phyloP scores from a whole-genome alignment of 495 filamentous ascomycete genomes.

The Neurospora sp. region DNA sequence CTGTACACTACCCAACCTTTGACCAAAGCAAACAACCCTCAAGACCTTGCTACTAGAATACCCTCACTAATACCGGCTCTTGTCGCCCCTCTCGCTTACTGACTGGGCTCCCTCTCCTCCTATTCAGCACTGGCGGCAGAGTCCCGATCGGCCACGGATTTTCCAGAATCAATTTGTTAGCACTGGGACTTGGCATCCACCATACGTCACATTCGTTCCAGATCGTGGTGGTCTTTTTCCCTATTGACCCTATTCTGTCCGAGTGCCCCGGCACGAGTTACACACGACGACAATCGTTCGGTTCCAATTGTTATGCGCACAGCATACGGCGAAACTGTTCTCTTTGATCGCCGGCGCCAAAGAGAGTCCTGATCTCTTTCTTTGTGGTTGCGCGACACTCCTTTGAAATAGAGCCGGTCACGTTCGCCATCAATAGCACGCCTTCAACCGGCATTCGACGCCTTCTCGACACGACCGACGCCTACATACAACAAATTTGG shows the following conservation, averaged over 20 bases:
- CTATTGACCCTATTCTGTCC: neutral
- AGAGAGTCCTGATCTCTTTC: neutral
- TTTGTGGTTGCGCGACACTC: neutral
- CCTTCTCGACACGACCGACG: neutral
- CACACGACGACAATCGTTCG: neutral
- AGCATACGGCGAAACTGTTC: neutral
- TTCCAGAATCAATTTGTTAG: neutral
- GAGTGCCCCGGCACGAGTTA: neutral
- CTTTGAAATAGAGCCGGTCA: neutral
- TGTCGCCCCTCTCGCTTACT: neutral
- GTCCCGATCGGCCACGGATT: neutral
- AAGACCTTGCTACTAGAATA: neutral
- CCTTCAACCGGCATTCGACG: neutral
- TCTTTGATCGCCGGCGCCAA: neutral
- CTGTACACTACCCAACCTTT: neutral
- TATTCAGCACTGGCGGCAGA: neutral
- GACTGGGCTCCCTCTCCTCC: neutral
- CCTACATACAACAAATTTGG: neutral
- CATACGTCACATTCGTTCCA: constrained; percentile 8
- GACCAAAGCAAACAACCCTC: neutral
- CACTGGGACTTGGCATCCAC: constrained; percentile 4
- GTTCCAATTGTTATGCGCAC: neutral
- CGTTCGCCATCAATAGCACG: neutral
- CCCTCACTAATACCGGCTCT: neutral
- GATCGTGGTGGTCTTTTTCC: constrained; percentile 1